Evolutionary conservation across 2,329 filamentous ascomycete genomes (phyloP).

Genomic region (Fusarium setosum): DNA sequence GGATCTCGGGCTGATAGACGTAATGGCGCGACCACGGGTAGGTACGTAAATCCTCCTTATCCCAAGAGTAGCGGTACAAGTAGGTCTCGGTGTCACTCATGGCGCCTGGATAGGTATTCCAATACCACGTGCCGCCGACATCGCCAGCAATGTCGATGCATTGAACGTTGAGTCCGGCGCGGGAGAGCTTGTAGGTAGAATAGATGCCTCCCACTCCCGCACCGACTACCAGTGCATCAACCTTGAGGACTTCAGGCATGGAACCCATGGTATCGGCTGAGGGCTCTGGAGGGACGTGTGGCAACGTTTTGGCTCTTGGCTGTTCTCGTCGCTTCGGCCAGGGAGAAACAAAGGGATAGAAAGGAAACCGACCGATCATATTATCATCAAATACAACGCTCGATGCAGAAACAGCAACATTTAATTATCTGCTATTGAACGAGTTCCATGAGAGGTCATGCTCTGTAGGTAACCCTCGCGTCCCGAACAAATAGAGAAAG

Average conservation of each 20-base stretch:
- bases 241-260: background rate
- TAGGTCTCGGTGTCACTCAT: constrained; percentile 25
- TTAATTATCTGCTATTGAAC: background rate
- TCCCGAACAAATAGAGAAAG: background rate
- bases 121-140: constrained; percentile 23
- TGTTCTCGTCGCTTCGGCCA: background rate
- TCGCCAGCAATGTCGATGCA: constrained; percentile 16
- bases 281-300: background rate
- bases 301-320: background rate
- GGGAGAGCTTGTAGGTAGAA: background rate
- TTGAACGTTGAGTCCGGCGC: background rate
- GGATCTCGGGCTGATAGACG: constrained; percentile 22
- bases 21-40: constrained; percentile 22
- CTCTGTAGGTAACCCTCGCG: too few species aligned
- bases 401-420: background rate
- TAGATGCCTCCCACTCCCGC: constrained; percentile 19
- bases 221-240: constrained; percentile 20
- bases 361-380: background rate
- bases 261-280: background rate
- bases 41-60: constrained; percentile 14
- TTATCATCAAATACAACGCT: background rate
- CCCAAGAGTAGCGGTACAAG: constrained; percentile 24
- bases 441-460: too few species aligned
- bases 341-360: background rate
- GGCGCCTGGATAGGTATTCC: constrained; percentile 22